phyloP scores from a whole-genome alignment of 2,329 filamentous ascomycete species.

The Xylaria sp. region DNA sequence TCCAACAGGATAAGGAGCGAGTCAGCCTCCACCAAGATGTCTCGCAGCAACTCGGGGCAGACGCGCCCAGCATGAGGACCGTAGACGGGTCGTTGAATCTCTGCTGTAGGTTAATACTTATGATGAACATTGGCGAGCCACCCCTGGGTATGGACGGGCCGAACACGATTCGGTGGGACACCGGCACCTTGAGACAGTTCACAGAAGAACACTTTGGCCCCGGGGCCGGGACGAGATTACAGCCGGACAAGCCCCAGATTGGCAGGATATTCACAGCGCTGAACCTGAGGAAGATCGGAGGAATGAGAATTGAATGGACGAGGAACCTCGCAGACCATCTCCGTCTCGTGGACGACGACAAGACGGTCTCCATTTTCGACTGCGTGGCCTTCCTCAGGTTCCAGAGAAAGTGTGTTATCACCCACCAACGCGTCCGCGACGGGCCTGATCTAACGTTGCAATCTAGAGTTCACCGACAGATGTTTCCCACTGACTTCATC shows the following conservation, averaged over 20 bases:
- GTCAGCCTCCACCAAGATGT: constrained; percentile 4
- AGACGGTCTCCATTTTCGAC: constrained; percentile 45
- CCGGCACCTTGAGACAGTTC: constrained; percentile 17
- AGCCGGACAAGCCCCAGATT: constrained; percentile 26
- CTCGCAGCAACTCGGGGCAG: not conserved
- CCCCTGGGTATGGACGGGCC: constrained; percentile 16
- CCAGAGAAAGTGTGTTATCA: constrained; percentile 26
- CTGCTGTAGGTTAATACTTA: constrained; percentile 21
- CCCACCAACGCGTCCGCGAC: not conserved
- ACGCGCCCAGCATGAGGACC: not conserved
- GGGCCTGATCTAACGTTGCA: not conserved
- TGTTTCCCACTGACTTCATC: constrained; percentile 41
- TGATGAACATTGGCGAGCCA: constrained; percentile 26
- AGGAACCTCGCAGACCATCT: constrained; percentile 48
- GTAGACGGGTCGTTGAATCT: constrained; percentile 23
- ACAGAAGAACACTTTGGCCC: constrained; percentile 11
- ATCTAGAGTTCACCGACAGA: constrained; percentile 4
- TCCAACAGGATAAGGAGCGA: constrained; percentile 15
- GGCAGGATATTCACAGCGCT: constrained; percentile 32
- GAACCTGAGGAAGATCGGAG: constrained; percentile 41
- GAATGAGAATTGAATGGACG: constrained; percentile 43
- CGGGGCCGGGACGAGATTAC: not conserved
- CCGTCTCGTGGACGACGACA: constrained; percentile 44
- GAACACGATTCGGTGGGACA: constrained; percentile 15
- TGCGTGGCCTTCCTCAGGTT: constrained; percentile 44